These are phyloP conservation scores for Umbellularia californica DNA, from an alignment of 164 flowering plant genomes.

Conservation along the genomic window DNA sequence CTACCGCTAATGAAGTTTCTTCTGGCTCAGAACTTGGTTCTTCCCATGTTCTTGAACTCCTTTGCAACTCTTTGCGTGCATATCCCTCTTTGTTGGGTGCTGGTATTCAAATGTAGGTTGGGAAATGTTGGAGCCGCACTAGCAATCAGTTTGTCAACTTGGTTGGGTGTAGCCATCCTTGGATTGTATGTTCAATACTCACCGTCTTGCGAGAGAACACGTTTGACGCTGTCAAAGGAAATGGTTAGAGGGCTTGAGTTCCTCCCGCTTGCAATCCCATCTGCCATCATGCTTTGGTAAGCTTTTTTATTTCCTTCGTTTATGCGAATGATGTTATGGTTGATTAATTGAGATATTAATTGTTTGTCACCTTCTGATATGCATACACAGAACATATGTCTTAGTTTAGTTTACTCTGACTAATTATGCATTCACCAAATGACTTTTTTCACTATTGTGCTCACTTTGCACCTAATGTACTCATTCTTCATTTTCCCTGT, in stretches of 20 bases:
- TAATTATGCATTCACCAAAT: no score
- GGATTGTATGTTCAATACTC: slow-evolving; percentile 33
- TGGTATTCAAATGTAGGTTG: slow-evolving; percentile 45
- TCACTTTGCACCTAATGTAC: no score
- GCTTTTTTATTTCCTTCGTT: background rate
- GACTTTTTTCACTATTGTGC: no score
- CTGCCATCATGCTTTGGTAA: slow-evolving; percentile 83
- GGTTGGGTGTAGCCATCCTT: slow-evolving; percentile 42
- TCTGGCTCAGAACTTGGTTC: slow-evolving; percentile 40
- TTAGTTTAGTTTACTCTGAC: no score
- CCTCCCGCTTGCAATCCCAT: slow-evolving; percentile 68
- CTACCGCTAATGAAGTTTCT: slow-evolving; percentile 43
- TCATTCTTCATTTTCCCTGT: background rate
- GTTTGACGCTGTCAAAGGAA: slow-evolving; percentile 52
- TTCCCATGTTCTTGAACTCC: slow-evolving; percentile 40
- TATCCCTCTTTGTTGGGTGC: slow-evolving; percentile 44
- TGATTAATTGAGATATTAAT: no score
- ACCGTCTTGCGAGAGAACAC: slow-evolving; percentile 49
- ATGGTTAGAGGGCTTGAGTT: slow-evolving; percentile 55
- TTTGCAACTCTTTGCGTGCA: slow-evolving; percentile 28
- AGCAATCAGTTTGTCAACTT: slow-evolving; percentile 33
- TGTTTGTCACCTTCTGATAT: no score
- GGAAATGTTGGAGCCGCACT: slow-evolving; percentile 43
- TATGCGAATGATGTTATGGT: background rate
- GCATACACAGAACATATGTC: no score